A percentile compares a stretch with the other conserved stretches of the same genome.
Conservation (phyloP, 2,329 filamentous ascomycete species). For the Aureobasidium lini region DNA sequence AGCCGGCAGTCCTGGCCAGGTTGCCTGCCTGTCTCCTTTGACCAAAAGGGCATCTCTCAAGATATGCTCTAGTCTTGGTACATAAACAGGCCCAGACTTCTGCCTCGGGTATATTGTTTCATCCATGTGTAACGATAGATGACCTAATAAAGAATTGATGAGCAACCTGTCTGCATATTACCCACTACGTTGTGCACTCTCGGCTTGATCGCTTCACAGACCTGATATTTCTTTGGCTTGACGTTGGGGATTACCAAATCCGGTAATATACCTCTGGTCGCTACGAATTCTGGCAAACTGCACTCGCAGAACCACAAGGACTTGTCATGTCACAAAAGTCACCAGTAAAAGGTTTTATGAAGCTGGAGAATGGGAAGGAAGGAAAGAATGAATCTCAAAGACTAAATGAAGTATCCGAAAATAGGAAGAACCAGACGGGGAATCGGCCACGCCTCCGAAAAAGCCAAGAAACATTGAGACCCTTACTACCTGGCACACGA, state of each 20-base stretch:
- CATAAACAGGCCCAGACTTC: neutral
- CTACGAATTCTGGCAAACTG: too few species aligned
- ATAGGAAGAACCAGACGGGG: neutral
- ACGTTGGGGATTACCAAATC: neutral
- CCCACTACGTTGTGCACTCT: neutral
- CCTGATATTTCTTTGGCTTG: too few species aligned
- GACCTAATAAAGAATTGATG: neutral
- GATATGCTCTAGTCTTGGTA: neutral
- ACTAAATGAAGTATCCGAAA: neutral
- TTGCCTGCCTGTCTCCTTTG: neutral
- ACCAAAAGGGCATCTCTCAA: neutral
- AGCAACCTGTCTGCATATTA: neutral
- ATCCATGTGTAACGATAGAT: neutral
- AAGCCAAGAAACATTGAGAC: conserved; percentile 2
- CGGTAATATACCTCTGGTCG: too few species aligned
- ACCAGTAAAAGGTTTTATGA: neutral
- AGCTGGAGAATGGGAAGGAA: neutral
- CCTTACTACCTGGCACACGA: neutral
- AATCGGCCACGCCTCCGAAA: neutral
- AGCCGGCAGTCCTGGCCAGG: neutral
- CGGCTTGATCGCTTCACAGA: too few species aligned
- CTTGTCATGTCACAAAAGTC: neutral
- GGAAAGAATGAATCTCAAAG: neutral
- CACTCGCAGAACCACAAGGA: too few species aligned
- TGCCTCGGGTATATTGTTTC: neutral